These are phyloP conservation scores for Diaporthe longicolla DNA, from an alignment of 2,329 filamentous ascomycete genomes.

Conservation along the genomic window DNA sequence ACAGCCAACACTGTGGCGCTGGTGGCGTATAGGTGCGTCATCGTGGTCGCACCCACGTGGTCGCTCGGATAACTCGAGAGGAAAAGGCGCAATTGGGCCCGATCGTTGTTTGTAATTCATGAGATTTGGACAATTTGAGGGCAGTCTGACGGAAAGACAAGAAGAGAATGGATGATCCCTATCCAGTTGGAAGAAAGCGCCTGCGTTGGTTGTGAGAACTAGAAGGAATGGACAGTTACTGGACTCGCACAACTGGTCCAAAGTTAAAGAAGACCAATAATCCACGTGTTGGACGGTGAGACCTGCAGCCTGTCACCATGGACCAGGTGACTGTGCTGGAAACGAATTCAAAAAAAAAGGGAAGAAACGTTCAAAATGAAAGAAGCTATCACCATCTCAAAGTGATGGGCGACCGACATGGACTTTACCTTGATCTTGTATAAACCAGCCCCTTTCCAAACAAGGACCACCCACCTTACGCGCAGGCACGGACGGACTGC, in stretches of 20 bases:
- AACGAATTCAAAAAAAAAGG: background rate
- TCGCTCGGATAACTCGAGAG: background rate
- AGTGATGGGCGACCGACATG: background rate
- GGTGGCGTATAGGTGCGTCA: constrained; percentile 42
- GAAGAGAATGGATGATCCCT: background rate
- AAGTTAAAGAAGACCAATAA: background rate
- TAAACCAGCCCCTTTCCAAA: background rate
- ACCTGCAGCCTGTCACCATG: background rate
- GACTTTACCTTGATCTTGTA: constrained; percentile 13
- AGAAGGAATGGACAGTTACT: background rate
- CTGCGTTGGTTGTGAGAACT: background rate
- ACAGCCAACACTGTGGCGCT: constrained; percentile 41
- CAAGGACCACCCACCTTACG: background rate
- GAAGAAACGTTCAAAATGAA: background rate
- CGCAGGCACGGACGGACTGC: constrained; percentile 18
- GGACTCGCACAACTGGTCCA: background rate
- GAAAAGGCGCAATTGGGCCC: background rate
- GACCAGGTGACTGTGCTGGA: constrained; percentile 4
- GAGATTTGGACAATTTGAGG: background rate
- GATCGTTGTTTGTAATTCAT: background rate
- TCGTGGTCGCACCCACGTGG: background rate
- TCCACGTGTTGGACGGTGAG: constrained; percentile 22
- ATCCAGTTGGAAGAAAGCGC: background rate
- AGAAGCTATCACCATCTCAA: constrained; percentile 5
- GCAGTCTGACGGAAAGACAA: background rate